Evolutionary conservation across 768 basidiomycete genomes (phyloP).

Genomic region (Mycena capillaripes): DNA sequence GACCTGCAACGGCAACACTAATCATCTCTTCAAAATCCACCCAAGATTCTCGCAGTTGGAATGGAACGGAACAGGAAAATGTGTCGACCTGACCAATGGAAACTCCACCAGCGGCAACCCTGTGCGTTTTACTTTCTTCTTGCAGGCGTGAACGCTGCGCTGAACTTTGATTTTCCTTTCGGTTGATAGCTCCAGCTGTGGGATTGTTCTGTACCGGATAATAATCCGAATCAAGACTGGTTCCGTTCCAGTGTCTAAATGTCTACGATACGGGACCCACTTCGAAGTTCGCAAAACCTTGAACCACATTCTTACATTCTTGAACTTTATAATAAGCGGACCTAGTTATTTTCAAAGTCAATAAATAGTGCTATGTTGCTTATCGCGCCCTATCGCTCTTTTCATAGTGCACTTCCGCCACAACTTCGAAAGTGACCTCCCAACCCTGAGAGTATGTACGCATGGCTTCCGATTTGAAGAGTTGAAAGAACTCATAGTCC

Average conservation of each 20-base stretch:
- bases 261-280: too few relatives aligned
- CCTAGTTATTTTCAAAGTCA: not conserved
- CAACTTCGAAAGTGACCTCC: too few relatives aligned
- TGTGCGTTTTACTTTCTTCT: not conserved
- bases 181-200: not conserved
- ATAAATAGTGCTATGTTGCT: too few relatives aligned
- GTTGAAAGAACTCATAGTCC: too few relatives aligned
- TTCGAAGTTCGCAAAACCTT: not conserved
- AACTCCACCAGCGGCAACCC: not conserved
- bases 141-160: not conserved
- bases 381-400: too few relatives aligned
- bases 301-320: not conserved
- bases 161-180: not conserved
- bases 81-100: not conserved
- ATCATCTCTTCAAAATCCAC: conserved; percentile 9
- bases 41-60: not conserved
- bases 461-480: too few relatives aligned
- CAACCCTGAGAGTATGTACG: too few relatives aligned
- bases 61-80: not conserved
- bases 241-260: not conserved
- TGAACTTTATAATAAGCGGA: too few relatives aligned
- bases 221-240: not conserved
- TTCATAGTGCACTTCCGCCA: too few relatives aligned
- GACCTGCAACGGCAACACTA: conserved; percentile 25
- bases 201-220: not conserved